Evolutionary conservation across 2,329 filamentous ascomycete genomes (phyloP), one percentile per base, ranked within the genome.

Genomic region (Corniculantispora saksenae): DNA sequence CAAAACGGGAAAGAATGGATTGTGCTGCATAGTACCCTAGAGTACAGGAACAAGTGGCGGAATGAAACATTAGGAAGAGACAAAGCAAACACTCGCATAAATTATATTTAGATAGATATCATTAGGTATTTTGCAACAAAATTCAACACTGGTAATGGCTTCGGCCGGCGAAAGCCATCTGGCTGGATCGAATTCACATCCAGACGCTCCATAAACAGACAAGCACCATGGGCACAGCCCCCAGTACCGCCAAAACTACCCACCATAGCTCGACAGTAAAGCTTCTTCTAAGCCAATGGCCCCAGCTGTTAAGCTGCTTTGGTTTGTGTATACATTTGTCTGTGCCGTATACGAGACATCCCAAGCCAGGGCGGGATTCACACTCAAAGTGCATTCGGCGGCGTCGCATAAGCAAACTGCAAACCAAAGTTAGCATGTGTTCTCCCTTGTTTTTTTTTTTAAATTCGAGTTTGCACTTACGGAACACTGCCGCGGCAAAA

Each of bases 321-420:
- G 78, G 69, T 62, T 73, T 76, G 8, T 85, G 81, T 2, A 76
- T 70, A 66, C 85, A 88, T 2, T 72, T 77, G 0, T 68, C 69
- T 4, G 85, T 87, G 27, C 80, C 82, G 62, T 81, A 83, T 13
- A 87, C 80, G 12, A 87, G 76, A 69, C 85, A 87, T 3, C 85
- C 85, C 1, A 87, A 74, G 1, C 82, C 84, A 0, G 84, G 84
- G 0, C 83, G 78, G 23, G 82, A 83, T 70, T 88, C 85, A 70
- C 86, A 89, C 71, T 89, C 86, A 15, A 84, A 75, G 69, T 89
- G 87, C 66, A 87, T 82, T 64, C 87, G 80, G 19, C 86, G 80
- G 47, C 84, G 79, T 68, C 83, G 82, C 84, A 89, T 89, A 6
- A 89, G 73, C 0, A 87, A 72, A 1, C 85, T 87, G 43, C 17